These are phyloP conservation scores for Pyrus betulifolia DNA, from an alignment of 306 rosid genomes.

Conservation along the genomic window DNA sequence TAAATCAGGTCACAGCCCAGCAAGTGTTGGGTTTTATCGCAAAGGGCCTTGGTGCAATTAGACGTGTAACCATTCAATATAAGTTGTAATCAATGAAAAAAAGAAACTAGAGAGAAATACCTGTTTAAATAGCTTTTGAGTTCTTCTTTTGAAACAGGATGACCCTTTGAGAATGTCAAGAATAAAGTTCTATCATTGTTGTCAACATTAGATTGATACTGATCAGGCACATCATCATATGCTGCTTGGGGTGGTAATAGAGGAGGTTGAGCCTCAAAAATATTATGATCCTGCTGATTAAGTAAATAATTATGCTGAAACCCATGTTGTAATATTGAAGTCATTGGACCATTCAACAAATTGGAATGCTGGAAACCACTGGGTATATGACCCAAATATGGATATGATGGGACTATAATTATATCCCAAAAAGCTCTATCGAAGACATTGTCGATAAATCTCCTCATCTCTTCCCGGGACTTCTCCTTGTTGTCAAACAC, in stretches of 20 bases:
- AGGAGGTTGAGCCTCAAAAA: background rate
- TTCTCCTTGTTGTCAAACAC: background rate
- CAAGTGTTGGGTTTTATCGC: background rate
- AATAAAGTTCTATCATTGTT: background rate
- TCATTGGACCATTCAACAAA: background rate
- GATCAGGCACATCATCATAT: too few relatives aligned
- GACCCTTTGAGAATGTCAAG: background rate
- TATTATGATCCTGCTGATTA: background rate
- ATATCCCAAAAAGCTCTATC: constrained; percentile 6
- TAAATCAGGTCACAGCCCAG: background rate
- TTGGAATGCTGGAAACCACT: background rate
- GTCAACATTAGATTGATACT: background rate
- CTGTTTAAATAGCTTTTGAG: background rate
- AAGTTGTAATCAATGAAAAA: background rate
- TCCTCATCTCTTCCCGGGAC: background rate
- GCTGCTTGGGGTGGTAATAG: background rate
- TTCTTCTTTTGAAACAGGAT: background rate
- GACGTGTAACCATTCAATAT: background rate
- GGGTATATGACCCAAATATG: background rate
- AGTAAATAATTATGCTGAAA: background rate
- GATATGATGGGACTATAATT: background rate
- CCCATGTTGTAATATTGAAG: background rate
- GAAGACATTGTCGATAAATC: background rate
- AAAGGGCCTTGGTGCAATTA: background rate
- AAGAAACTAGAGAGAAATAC: background rate